Conservation (phyloP, 108 stramenopile species). For the Parietichytrium sp. region DNA sequence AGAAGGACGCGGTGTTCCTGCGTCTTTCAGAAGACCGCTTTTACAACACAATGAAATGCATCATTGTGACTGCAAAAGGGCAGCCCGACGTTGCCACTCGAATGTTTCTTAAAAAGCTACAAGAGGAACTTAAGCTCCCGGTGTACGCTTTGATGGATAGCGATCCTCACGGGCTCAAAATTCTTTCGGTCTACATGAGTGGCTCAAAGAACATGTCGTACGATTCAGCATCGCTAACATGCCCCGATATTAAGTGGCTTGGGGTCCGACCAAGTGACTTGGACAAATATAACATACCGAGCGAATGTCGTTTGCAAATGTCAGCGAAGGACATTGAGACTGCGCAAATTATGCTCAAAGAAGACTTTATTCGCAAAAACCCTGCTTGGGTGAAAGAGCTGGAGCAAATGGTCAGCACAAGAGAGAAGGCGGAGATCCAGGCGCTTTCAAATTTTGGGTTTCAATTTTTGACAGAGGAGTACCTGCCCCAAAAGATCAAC, state of each 20-base stretch:
- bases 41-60: slow-evolving; percentile 92
- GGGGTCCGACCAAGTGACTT: slow-evolving; percentile 89
- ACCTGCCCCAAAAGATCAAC: slow-evolving; percentile 84
- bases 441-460: slow-evolving; percentile 67
- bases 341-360: slow-evolving; percentile 86
- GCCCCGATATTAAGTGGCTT: slow-evolving; percentile 94
- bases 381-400: slow-evolving; percentile 90
- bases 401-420: slow-evolving; percentile 88
- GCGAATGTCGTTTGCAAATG: slow-evolving; percentile 93
- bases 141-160: slow-evolving; percentile 91
- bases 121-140: slow-evolving; percentile 79
- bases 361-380: slow-evolving; percentile 92
- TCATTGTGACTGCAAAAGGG: slow-evolving; percentile 95
- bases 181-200: slow-evolving; percentile 87
- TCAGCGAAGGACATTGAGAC: slow-evolving; percentile 94
- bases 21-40: slow-evolving; percentile 83
- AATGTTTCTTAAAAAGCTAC: slow-evolving; percentile 72
- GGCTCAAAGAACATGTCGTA: slow-evolving; percentile 86
- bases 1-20: slow-evolving; percentile 98
- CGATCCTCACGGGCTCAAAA: slow-evolving; percentile 96
- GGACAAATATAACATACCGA: slow-evolving; percentile 74
- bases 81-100: slow-evolving; percentile 91
- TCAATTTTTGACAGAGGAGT: slow-evolving; percentile 91
- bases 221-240: slow-evolving; percentile 77
- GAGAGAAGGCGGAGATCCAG: slow-evolving; percentile 94